Base-by-base conservation (phyloP, 2,329 filamentous ascomycete species). In the Neospermospora avenae region DNA sequence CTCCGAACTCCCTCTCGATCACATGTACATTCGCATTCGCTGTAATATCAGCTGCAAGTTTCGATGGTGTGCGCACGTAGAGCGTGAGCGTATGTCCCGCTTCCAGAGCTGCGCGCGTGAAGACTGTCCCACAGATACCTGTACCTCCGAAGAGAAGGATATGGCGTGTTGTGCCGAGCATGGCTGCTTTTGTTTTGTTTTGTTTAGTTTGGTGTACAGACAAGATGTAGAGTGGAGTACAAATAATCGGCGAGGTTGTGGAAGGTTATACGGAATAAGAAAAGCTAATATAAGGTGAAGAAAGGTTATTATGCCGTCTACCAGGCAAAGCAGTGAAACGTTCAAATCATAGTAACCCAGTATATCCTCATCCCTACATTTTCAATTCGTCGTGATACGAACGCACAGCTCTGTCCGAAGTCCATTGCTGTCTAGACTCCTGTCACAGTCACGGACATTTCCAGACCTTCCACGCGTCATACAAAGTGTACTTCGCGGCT, bases 111-210 rank as follows among this genome's bases (percentile, higher is more conserved):
- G 67, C 68, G 41, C 62, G 60, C 11, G 57, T 41, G 57, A 69
- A 67, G 45, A 68, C 59, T 1, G 61, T 41, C n/a, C 68, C 68
- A 41, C 64, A 67, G 28, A 64, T 57, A 11, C 67, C 68, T 1
- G 67, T 64, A 4, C 63, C 65, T 18, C 68, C 65, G 3, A 70
- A 48, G 20, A 70, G 52, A 22, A 69, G 66, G 37, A 70, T 65
- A 22, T 68, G 65, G 48, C 65, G 58, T 18, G 57, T 61, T 25
- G 55, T 55, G 18, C 46, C 34, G 25, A 18, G 28, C 52, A 55
- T 58, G 37, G 48, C 16, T 53, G 44, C n/a, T n/a, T 31, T 31
- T 31, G 28, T 6, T 6, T 31, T 5, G 28, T 31, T 31, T 31
- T 31, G 5, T 5, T 5, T 5, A 10, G 11, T 31, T 31, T 5